Percentiles rank a stretch among this genome's conserved stretches.
phyloP scores from a whole-genome alignment of 805 yeast genomes.

The Saccharomycopsis guyanensis region DNA sequence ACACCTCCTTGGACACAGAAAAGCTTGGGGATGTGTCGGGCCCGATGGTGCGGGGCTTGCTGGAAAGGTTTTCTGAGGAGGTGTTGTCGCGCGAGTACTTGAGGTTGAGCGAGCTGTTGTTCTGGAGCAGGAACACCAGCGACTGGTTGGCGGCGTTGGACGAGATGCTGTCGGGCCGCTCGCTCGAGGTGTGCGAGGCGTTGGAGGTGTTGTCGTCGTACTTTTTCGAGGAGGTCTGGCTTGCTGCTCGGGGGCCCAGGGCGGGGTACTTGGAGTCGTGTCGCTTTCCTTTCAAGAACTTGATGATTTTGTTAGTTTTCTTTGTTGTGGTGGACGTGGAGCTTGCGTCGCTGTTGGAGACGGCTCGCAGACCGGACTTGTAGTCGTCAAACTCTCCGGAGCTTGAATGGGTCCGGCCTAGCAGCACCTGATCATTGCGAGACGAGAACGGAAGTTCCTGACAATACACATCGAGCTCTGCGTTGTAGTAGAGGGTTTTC shows the following conservation, averaged over 20 bases:
- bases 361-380: not conserved
- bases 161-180: not conserved
- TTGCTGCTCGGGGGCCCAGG: too few relatives aligned
- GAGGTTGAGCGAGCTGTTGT: not conserved
- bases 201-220: not conserved
- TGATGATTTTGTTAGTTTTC: not conserved
- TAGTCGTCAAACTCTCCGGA: not conserved
- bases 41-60: not conserved
- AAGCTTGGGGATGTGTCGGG: not conserved
- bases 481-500: conserved; percentile 50
- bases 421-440: not conserved
- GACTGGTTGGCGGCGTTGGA: not conserved
- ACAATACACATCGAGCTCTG: conserved; percentile 52
- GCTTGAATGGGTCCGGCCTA: not conserved
- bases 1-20: not conserved
- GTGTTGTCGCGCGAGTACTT: not conserved
- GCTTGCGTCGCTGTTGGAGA: not conserved
- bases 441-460: conserved; percentile 43
- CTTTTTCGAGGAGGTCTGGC: not conserved
- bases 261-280: not conserved
- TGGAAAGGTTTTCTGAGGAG: not conserved
- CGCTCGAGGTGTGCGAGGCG: not conserved
- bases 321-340: not conserved
- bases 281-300: not conserved
- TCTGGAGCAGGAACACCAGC: not conserved